Base-by-base conservation (phyloP, 2,329 filamentous ascomycete species). In the Aaosphaeria pasadenensis region DNA sequence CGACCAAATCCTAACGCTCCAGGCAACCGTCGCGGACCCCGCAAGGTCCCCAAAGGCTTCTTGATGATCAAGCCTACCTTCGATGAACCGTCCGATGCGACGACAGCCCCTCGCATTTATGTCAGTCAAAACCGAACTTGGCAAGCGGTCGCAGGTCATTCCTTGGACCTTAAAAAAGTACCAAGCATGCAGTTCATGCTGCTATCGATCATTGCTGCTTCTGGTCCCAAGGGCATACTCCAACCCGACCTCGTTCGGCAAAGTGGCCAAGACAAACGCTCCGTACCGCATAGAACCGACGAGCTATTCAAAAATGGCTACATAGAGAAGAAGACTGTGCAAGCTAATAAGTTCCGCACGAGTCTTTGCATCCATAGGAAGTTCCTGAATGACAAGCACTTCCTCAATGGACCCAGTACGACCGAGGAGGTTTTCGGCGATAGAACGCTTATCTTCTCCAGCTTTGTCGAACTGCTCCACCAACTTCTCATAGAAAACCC, bases 231-330 rank as follows among this genome's bases (percentile, higher is more conserved):
- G 11, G 83, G 83, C 5, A 79, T 86, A 40, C 62, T 79, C 2
- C 83, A 86, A 59, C 77, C 80, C 2, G 76, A 82, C 2, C 64
- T 86, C 35, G 74, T 75, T 38, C 70, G 66, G 45, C 57, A 79
- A 24, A 82, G 80, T 53, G 79, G 79, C 5, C 83, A 86, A 65
- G 83, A 86, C 62, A 86, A 85, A 60, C 75, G 83, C 41, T 86
- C 83, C 1, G 77, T 86, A 2, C 83, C 83, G 1, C 75, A 79
- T 51, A 73, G 83, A 36, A 86, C 83, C 3, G 79, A 84, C 51
- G 65, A 71, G 3, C 70, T 86, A 36, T 73, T 75, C 5, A 64
- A 71, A 33, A 83, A 81, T 54, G 83, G 83, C 1, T 85, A 86
- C 59, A 85, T 86, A 46, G 73, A 77, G 38, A 86, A 86, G 52